phyloP scores from a whole-genome alignment of 192 early-diverging fungal species.

The Gaertneriomyces sp. region DNA sequence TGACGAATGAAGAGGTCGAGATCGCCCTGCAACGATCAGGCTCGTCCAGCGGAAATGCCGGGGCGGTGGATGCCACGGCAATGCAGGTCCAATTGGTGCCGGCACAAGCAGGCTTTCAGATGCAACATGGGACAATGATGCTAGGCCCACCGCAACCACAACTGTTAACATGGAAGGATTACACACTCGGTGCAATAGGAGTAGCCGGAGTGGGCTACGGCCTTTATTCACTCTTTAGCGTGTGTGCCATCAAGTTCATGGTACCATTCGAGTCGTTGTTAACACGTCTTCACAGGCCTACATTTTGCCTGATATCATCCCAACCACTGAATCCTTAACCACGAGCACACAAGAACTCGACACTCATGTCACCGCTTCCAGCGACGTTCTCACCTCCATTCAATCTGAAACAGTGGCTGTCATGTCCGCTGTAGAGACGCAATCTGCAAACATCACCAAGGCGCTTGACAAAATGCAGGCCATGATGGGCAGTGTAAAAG shows the following conservation, averaged over 20 bases:
- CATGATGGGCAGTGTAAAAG: constrained; percentile 35
- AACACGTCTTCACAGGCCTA: constrained; percentile 23
- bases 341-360: constrained; percentile 30
- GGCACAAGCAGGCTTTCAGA: background rate
- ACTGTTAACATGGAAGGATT: constrained; percentile 87
- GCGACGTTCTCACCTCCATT: constrained; percentile 68
- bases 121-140: too few relatives aligned
- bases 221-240: constrained; percentile 70
- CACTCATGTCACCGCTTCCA: constrained; percentile 65
- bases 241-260: constrained; percentile 30
- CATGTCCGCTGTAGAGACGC: constrained; percentile 61
- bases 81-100: background rate
- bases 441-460: constrained; percentile 63
- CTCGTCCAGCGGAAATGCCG: constrained; percentile 1
- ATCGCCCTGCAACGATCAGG: constrained; percentile 50
- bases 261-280: background rate
- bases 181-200: constrained; percentile 82
- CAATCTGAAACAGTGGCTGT: constrained; percentile 62
- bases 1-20: constrained; percentile 88
- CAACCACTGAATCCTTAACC: constrained; percentile 13
- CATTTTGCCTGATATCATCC: constrained; percentile 30
- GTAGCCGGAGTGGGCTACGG: constrained; percentile 85
- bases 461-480: constrained; percentile 31
- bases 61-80: constrained; percentile 11
- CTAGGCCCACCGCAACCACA: constrained; percentile 10